Evolutionary conservation across 805 yeast genomes (phyloP), one percentile per base, ranked within the genome.

Genomic region (Candida cerambycidarum): DNA sequence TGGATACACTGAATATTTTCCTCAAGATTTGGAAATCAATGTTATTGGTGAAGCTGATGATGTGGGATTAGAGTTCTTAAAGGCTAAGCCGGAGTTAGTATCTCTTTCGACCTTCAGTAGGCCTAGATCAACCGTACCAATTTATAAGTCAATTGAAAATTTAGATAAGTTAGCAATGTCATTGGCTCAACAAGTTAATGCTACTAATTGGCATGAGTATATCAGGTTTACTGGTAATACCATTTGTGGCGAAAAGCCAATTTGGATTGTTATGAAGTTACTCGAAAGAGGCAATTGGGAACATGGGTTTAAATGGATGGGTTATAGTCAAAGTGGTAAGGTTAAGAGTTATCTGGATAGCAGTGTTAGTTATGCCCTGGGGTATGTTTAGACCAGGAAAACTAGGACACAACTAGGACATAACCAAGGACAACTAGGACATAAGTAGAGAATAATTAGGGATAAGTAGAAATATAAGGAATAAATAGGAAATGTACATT

Each of bases 281-380:
- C 24, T 39, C 2, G 38, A 34, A 34, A 50, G 39, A 13, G 43
- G 7, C 32, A 23, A 44, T 16, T 13, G 24, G 17, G 16, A 23
- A 4, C 14, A 21, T 12, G 40, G 44, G 4, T 77, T 89, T 51
- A 51, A 75, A 19, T 89, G 96, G 95, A 69, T 83, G 11, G 86
- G 85, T 0, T 92, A 92, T 57, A 67, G 83, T 0, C 97, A 92
- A 62, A 85, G 95, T 57, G 77, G 80, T 38, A 56, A 60, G 9
- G 92, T 74, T 1, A 50, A 52, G 0, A 55, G 58, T 13, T 51
- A 66, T 1, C 43, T 53, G 21, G 96, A 89, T 32, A 82, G 85
- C 48, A 85, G 95, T 60, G 98, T 92, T n/a, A 85, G 95, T 45
- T 92, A 92, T 62, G 95, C 92, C 1, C 78, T 92, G 35, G 97